Evolutionary conservation across 208 protist genomes (phyloP), one percentile per base, ranked within the genome.

Genomic region (Wallacemonas collosoma): DNA sequence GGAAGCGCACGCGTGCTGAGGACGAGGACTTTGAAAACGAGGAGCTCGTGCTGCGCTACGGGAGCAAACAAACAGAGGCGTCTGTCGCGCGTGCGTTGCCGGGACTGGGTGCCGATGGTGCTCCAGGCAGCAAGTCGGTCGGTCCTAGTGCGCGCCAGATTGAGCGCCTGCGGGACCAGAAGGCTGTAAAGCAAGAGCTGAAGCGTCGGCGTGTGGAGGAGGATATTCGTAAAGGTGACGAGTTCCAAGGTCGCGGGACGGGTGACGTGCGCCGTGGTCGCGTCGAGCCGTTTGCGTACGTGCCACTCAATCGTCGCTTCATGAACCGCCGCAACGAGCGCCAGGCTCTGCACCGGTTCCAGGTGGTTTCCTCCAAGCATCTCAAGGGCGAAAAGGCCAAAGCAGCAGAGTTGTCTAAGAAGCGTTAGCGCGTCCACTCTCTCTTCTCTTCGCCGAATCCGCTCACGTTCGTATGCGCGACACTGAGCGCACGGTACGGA

Each of bases 341-440:
- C 35, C 80, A 95, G 68, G 89, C 87, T 17, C 73, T 97, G 41
- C 86, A 94, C 72, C 88, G 93, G 62, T 90, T 97, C 64, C 69
- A 91, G 58, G 81, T 76, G 1, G 87, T 95, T 4, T 38, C 73
- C 12, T 79, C 81, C 53, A 79, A 75, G 44, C 58, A 86, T 38
- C 43, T 94, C 14, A 94, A 95, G 73, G 93, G 93, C 17, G 82
- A 93, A 65, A 97, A 97, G 76, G 93, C 93, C 9, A 95, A 94
- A 68, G 61, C 84, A 11, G 76, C 73, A 1, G 79, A 76, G 36
- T 66, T 71, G 39, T 47, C 58, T 12, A 91, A 83, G 48, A 75
- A 83, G 55, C 60, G 60, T 4, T 65, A 51, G 39, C 17, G 7
- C 60, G 40, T 5, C 5, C 4, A 15, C 56, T 6, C 38, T 43